phyloP scores from a whole-genome alignment of 164 flowering plant genomes.

The Paratinospora sagittata region DNA sequence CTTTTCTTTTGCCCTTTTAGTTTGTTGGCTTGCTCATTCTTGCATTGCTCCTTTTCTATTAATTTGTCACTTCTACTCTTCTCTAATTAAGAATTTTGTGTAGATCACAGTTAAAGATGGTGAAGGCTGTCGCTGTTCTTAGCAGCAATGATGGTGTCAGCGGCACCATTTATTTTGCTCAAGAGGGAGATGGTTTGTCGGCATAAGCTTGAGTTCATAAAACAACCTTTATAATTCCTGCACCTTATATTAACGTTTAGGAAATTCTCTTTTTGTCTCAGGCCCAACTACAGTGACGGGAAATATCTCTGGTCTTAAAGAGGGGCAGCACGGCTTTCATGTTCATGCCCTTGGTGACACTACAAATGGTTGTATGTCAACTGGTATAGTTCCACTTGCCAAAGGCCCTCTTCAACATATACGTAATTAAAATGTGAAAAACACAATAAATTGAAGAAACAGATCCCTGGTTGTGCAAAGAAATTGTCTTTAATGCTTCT shows the following conservation, averaged over 20 bases:
- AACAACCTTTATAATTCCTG: neutral
- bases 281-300: conserved; percentile 86
- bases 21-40: neutral
- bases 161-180: conserved; percentile 67
- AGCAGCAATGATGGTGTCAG: conserved; percentile 59
- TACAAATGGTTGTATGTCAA: conserved; percentile 96
- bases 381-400: conserved; percentile 42
- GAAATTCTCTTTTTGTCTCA: conserved; percentile 13
- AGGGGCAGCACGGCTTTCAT: conserved; percentile 95
- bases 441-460: neutral
- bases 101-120: conserved; percentile 78
- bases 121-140: conserved; percentile 90
- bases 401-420: neutral
- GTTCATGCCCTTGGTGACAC: conserved; percentile 98
- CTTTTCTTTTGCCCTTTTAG: neutral
- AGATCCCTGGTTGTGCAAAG: neutral
- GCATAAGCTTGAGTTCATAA: neutral
- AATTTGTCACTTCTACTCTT: neutral
- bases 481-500: conserved; percentile 2
- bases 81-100: conserved; percentile 11
- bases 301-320: conserved; percentile 67
- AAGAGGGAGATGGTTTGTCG: conserved; percentile 83
- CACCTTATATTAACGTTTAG: neutral
- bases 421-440: neutral
- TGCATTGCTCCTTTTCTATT: neutral